Evolutionary conservation across 352 stramenopile genomes (phyloP), one percentile per base, ranked within the genome.

Genomic region (Globisporangium rhizosaccharum): DNA sequence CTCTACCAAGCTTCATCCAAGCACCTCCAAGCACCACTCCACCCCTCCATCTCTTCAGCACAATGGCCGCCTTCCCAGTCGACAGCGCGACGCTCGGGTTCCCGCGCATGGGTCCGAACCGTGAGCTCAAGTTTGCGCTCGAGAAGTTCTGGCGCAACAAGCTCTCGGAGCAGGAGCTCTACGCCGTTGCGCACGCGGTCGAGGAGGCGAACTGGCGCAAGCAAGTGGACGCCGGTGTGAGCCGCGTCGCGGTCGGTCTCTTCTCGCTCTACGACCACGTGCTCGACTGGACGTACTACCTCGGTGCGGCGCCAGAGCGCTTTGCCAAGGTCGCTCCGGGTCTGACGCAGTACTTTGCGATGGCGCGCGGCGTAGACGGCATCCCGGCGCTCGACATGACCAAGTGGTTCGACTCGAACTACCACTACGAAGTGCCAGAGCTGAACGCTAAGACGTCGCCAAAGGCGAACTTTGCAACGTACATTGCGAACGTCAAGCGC

Each of bases 391-490:
- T 98, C 41, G 92, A 96, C 67, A 97, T 97, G 92, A 97, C 87
- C 68, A 96, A 97, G 77, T 97, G 87, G 87, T 97, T 97, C 68
- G 92, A 97, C 72, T 93, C 85, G 45, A 98, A 98, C 85, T 98
- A 97, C 73, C 92, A 98, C 80, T 98, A 97, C 82, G 90, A 97
- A 68, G 89, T 97, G 47, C 89, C 92, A 2, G 92, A 98, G 79
- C 69, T 97, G 23, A 89, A 76, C 65, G 75, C 76, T 28, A 82
- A 81, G 59, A 87, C 77, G 18, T 64, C 76, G 48, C 76, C 90
- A 15, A 71, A 71, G 54, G 78, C 89, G 33, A 93, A 97, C 75
- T 97, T 97, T 56, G 61, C 41, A 41, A 68, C 59, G 46, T 97
- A 91, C 70, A 44, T 96, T 18, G 70, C 64, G 25, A 72, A 57